Evolutionary conservation across 2,329 filamentous ascomycete species (phyloP).

Genomic region (Zelopaecilomyces penicillatus): DNA sequence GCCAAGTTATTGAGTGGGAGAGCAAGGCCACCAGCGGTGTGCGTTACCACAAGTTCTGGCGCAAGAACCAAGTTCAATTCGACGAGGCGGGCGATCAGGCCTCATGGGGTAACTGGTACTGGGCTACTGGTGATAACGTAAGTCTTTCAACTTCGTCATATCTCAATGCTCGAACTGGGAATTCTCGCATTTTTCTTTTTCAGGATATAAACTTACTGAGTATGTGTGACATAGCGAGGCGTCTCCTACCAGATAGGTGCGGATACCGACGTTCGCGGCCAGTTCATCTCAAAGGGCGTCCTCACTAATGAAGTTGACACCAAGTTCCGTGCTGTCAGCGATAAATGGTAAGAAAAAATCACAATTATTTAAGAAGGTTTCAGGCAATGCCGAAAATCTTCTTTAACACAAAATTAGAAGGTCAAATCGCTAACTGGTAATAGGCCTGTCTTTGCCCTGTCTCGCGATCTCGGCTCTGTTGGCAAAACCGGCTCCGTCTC

Average conservation of each 20-base stretch:
- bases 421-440: neutral
- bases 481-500: conserved; percentile 24
- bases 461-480: conserved; percentile 49
- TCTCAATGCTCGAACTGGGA: no score
- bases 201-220: neutral
- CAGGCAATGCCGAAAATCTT: conserved; percentile 1
- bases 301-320: conserved; percentile 58
- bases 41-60: conserved; percentile 56
- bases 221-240: conserved; percentile 18
- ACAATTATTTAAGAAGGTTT: neutral
- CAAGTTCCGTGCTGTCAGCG: conserved; percentile 41
- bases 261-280: conserved; percentile 55
- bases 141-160: neutral
- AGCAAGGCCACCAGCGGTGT: conserved; percentile 42
- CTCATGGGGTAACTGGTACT: conserved; percentile 76
- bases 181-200: no score
- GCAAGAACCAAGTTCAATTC: conserved; percentile 54
- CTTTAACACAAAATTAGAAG: neutral
- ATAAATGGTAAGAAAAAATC: conserved; percentile 24
- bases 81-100: conserved; percentile 61
- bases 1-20: conserved; percentile 53
- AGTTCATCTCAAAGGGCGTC: conserved; percentile 55
- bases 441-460: conserved; percentile 73
- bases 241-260: conserved; percentile 63
- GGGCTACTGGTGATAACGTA: conserved; percentile 52